phyloP scores from a whole-genome alignment of 1,139 yeast species.

The Debaryomyces singareniensis region DNA sequence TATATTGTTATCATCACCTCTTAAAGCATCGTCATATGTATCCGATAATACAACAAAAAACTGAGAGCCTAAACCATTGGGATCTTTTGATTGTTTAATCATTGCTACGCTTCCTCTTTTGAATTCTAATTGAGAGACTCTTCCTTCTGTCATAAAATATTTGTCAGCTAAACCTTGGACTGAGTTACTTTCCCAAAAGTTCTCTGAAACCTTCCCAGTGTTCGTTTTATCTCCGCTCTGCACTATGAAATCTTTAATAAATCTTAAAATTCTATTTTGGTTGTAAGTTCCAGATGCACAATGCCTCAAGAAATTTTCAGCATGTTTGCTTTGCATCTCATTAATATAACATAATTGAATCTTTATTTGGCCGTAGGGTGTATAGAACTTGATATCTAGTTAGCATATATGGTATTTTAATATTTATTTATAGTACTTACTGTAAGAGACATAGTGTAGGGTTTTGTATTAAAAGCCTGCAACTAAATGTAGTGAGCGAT shows the following conservation, averaged over 20 bases:
- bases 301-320: constrained; percentile 30
- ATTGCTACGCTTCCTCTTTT: constrained; percentile 14
- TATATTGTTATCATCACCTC: constrained; percentile 9
- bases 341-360: constrained; percentile 10
- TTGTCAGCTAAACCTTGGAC: not conserved
- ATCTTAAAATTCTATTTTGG: constrained; percentile 33
- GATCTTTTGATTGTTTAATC: constrained; percentile 8
- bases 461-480: too few relatives aligned
- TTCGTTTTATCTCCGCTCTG: constrained; percentile 49
- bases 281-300: constrained; percentile 42
- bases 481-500: too few relatives aligned
- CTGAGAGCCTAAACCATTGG: constrained; percentile 14
- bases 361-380: constrained; percentile 15
- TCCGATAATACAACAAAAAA: constrained; percentile 15
- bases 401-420: constrained; percentile 4
- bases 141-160: constrained; percentile 1
- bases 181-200: constrained; percentile 6
- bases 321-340: constrained; percentile 9
- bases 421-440: constrained; percentile 8
- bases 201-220: constrained; percentile 29
- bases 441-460: constrained; percentile 11
- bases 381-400: constrained; percentile 12
- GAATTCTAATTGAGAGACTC: constrained; percentile 1
- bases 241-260: constrained; percentile 37
- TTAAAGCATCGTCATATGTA: constrained; percentile 8